Conservation (phyloP, 2,329 filamentous ascomycete genomes). For the Colletotrichum godetiae region DNA sequence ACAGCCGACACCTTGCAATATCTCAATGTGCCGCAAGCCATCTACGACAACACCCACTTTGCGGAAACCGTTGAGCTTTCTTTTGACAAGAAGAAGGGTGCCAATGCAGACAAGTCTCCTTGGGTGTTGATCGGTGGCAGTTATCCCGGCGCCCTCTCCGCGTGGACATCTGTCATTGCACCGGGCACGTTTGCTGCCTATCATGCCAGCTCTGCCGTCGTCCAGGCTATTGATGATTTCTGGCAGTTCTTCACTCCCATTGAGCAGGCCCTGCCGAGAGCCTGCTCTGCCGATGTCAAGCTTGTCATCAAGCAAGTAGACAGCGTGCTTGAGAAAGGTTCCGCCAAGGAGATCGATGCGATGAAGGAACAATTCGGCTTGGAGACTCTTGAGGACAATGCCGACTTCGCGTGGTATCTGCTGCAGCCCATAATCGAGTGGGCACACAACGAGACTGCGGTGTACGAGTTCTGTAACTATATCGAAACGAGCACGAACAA, state of each 20-base stretch:
- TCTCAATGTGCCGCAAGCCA: constrained; percentile 26
- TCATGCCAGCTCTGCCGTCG: constrained; percentile 60
- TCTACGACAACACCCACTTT: constrained; percentile 32
- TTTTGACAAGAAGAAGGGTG: constrained; percentile 45
- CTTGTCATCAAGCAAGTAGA: constrained; percentile 60
- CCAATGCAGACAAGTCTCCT: constrained; percentile 54
- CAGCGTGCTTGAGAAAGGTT: constrained; percentile 43
- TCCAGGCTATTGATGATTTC: constrained; percentile 57
- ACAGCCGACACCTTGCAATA: constrained; percentile 34
- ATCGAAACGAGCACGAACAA: constrained; percentile 13
- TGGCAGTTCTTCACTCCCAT: constrained; percentile 62
- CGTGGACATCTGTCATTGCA: constrained; percentile 57
- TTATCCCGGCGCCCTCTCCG: constrained; percentile 61
- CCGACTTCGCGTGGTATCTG: constrained; percentile 18
- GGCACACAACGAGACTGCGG: neutral
- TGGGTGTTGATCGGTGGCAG: constrained; percentile 65
- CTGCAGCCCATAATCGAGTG: constrained; percentile 19
- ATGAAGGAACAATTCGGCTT: constrained; percentile 30
- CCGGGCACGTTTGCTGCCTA: constrained; percentile 64
- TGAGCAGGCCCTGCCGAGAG: constrained; percentile 42
- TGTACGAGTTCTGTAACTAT: constrained; percentile 17
- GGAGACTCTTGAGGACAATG: constrained; percentile 8
- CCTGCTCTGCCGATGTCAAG: constrained; percentile 59
- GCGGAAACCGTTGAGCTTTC: constrained; percentile 48
- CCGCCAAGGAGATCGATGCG: neutral